These are phyloP conservation scores for Groenewaldozyma tartarivorans DNA, from an alignment of 805 yeast species.

Conservation along the genomic window DNA sequence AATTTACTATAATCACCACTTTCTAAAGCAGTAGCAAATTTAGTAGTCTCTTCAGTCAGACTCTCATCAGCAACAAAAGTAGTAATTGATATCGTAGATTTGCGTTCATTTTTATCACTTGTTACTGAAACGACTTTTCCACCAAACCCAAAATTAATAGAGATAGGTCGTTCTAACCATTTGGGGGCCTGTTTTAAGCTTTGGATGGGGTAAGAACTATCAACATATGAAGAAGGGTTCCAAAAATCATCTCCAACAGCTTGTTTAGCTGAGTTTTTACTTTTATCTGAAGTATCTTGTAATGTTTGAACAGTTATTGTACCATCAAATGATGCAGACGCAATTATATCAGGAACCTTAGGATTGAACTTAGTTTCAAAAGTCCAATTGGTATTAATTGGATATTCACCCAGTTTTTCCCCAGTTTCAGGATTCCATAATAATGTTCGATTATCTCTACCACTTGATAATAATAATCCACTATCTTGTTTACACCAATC, in stretches of 20 bases:
- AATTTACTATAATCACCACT: slow-evolving; percentile 12
- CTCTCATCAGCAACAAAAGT: slow-evolving; percentile 34
- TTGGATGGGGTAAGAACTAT: slow-evolving; percentile 48
- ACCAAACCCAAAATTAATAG: slow-evolving; percentile 87
- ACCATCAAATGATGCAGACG: slow-evolving; percentile 62
- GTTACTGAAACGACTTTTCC: slow-evolving; percentile 65
- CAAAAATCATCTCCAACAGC: slow-evolving; percentile 70
- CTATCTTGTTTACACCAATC: slow-evolving; percentile 92
- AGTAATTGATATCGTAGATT: slow-evolving; percentile 34
- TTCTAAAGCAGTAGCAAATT: slow-evolving; percentile 48
- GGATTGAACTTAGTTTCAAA: slow-evolving; percentile 87
- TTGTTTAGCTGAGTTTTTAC: slow-evolving; percentile 18
- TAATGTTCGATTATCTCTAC: slow-evolving; percentile 78
- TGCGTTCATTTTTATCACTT: slow-evolving; percentile 29
- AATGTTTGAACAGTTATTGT: slow-evolving; percentile 71
- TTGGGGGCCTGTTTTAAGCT: slow-evolving; percentile 72
- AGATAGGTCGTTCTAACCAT: slow-evolving; percentile 71
- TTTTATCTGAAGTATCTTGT: slow-evolving; percentile 49
- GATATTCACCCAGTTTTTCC: slow-evolving; percentile 70
- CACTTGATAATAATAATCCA: slow-evolving; percentile 72
- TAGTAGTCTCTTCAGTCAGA: slow-evolving; percentile 28
- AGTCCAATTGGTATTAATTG: slow-evolving; percentile 89
- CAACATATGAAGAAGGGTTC: slow-evolving; percentile 40
- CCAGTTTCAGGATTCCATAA: slow-evolving; percentile 87
- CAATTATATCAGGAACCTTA: slow-evolving; percentile 72